phyloP scores from a whole-genome alignment of 352 stramenopile genomes.

The Phytophthora syringae region DNA sequence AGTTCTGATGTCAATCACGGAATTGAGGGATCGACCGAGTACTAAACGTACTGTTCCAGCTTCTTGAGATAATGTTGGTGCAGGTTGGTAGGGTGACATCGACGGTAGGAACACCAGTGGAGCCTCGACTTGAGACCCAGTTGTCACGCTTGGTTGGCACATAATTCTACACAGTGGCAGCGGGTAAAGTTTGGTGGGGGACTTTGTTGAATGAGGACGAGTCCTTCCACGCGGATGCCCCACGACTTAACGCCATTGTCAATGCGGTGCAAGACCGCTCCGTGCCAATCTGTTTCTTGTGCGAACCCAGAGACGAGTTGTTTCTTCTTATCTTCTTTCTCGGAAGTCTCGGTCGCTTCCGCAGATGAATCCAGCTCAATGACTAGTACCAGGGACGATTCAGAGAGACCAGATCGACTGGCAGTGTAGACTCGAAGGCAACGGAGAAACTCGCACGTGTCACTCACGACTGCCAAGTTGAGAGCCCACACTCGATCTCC shows the following conservation, averaged over 20 bases:
- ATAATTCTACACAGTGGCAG: conserved; percentile 46
- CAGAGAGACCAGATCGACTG: background rate
- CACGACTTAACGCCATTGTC: conserved; percentile 20
- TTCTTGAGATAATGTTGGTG: conserved; percentile 3
- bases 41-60: background rate
- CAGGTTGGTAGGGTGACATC: conserved; percentile 27
- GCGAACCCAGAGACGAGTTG: too few species aligned
- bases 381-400: conserved; percentile 14
- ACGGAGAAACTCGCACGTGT: conserved; percentile 20
- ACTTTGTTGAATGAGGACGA: conserved; percentile 40
- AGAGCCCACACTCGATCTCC: conserved; percentile 26
- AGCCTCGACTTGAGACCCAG: background rate
- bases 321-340: conserved; percentile 14
- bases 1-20: conserved; percentile 14
- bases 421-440: conserved; percentile 19
- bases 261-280: conserved; percentile 23
- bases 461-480: conserved; percentile 31
- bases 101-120: conserved; percentile 35
- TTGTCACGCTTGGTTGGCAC: conserved; percentile 20
- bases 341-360: background rate
- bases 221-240: conserved; percentile 43
- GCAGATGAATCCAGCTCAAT: conserved; percentile 24
- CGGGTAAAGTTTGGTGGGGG: conserved; percentile 30
- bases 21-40: conserved; percentile 25
- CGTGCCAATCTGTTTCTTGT: conserved; percentile 13